Evolutionary conservation across 2,329 filamentous ascomycete genomes (phyloP).

Genomic region (Fusarium sublunatum): DNA sequence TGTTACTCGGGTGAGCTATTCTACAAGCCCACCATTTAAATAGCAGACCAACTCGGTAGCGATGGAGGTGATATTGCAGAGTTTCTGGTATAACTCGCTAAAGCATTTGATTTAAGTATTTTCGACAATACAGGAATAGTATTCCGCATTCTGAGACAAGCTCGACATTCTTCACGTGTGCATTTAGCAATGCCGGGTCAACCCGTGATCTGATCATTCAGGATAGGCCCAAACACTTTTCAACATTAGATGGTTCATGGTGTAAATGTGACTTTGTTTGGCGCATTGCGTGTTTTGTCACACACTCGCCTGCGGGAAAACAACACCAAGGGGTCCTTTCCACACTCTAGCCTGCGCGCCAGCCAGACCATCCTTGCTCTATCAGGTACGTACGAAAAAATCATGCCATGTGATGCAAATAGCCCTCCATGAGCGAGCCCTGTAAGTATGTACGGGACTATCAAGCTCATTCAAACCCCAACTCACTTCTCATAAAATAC

Average conservation of each 20-base stretch:
- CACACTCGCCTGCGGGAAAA: constrained; percentile 37
- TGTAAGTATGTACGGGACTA: constrained; percentile 33
- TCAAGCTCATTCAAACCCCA: constrained; percentile 35
- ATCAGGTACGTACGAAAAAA: constrained; percentile 50
- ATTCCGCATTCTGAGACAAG: constrained; percentile 1
- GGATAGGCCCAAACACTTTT: constrained; percentile 36
- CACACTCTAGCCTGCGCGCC: constrained; percentile 44
- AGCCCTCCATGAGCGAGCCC: constrained; percentile 44
- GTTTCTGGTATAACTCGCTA: neutral
- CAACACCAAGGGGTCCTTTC: constrained; percentile 39
- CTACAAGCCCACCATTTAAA: neutral
- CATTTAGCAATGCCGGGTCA: neutral
- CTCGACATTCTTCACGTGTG: constrained; percentile 15
- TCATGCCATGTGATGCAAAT: constrained; percentile 47
- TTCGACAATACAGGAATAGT: no score
- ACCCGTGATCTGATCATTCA: constrained; percentile 6
- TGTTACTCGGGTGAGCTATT: neutral
- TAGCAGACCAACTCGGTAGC: neutral
- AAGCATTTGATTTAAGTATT: neutral
- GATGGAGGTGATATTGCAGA: neutral
- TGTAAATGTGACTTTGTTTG: constrained; percentile 43
- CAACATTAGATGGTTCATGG: constrained; percentile 31
- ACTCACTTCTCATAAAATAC: constrained; percentile 28
- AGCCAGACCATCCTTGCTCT: constrained; percentile 49
- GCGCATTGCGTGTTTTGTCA: constrained; percentile 40